These are phyloP conservation scores for Arthrobotrys sinensis DNA, from an alignment of 2,329 filamentous ascomycete genomes.

Conservation along the genomic window DNA sequence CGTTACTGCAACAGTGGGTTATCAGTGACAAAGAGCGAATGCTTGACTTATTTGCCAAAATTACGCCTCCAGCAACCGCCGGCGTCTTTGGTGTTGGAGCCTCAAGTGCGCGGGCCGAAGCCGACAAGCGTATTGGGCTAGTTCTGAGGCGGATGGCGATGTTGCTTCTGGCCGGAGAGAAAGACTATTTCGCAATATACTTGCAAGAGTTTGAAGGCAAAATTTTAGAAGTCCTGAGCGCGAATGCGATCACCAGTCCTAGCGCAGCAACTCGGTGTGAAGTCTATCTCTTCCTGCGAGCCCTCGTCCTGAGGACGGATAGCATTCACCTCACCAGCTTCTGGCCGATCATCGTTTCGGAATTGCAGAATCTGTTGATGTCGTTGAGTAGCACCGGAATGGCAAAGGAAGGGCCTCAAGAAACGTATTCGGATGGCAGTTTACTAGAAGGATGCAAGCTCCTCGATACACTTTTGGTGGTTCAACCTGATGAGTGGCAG, in stretches of 20 bases:
- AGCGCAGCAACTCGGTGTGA: slow-evolving; percentile 91
- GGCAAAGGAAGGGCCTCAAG: slow-evolving; percentile 74
- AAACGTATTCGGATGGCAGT: slow-evolving; percentile 82
- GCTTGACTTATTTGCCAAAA: slow-evolving; percentile 81
- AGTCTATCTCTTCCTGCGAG: slow-evolving; percentile 87
- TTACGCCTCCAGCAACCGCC: slow-evolving; percentile 88
- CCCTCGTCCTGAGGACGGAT: slow-evolving; percentile 83
- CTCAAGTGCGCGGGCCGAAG: slow-evolving; percentile 91
- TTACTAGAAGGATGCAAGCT: slow-evolving; percentile 94
- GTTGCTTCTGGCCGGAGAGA: slow-evolving; percentile 81
- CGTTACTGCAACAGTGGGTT: slow-evolving; percentile 86
- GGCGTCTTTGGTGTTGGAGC: slow-evolving; percentile 99
- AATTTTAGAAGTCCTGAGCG: slow-evolving; percentile 85
- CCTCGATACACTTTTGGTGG: slow-evolving; percentile 86
- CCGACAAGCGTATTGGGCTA: slow-evolving; percentile 91
- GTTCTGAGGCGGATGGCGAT: slow-evolving; percentile 87
- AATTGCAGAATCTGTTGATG: slow-evolving; percentile 74
- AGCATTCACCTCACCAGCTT: slow-evolving; percentile 84
- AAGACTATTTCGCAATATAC: slow-evolving; percentile 85
- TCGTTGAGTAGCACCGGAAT: slow-evolving; percentile 33
- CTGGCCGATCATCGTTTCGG: slow-evolving; percentile 91
- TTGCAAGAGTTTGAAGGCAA: slow-evolving; percentile 83
- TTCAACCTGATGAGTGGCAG: slow-evolving; percentile 95
- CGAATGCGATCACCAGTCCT: slow-evolving; percentile 89
- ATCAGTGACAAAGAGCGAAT: slow-evolving; percentile 90